Percentiles rank a stretch among this genome's conserved stretches.
Conservation (phyloP, 768 basidiomycete species). For the Cystobasidium ongulense region DNA sequence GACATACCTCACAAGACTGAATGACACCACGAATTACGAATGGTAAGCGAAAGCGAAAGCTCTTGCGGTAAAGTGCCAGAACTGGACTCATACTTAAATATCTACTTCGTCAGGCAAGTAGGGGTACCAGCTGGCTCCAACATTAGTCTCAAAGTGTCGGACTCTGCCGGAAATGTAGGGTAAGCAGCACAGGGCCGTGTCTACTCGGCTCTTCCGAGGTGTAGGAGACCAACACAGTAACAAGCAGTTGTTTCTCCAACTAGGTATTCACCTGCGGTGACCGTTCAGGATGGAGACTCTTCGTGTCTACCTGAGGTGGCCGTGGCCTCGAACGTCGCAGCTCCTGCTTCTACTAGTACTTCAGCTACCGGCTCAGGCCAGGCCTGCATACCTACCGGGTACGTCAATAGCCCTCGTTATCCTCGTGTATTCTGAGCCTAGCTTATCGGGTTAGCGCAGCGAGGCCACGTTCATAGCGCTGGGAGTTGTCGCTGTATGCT, state of each 20-base stretch:
- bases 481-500: not conserved
- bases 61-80: no score
- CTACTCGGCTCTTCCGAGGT: no score
- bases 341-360: not conserved
- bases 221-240: no score
- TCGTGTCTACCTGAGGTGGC: not conserved
- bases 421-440: no score
- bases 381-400: no score
- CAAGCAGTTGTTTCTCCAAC: not conserved
- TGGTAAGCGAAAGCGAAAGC: no score
- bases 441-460: no score
- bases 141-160: not conserved
- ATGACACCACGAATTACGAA: not conserved
- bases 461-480: not conserved
- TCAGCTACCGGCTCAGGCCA: not conserved
- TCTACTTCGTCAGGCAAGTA: no score
- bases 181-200: no score
- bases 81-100: no score
- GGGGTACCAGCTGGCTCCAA: not conserved
- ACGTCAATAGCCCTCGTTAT: no score
- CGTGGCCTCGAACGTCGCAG: not conserved
- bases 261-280: not conserved
- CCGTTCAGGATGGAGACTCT: not conserved
- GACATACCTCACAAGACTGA: not conserved
- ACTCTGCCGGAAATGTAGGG: not conserved